Evolutionary conservation across 2,329 filamentous ascomycete genomes (phyloP).

Genomic region (Aspergillus brasiliensis): DNA sequence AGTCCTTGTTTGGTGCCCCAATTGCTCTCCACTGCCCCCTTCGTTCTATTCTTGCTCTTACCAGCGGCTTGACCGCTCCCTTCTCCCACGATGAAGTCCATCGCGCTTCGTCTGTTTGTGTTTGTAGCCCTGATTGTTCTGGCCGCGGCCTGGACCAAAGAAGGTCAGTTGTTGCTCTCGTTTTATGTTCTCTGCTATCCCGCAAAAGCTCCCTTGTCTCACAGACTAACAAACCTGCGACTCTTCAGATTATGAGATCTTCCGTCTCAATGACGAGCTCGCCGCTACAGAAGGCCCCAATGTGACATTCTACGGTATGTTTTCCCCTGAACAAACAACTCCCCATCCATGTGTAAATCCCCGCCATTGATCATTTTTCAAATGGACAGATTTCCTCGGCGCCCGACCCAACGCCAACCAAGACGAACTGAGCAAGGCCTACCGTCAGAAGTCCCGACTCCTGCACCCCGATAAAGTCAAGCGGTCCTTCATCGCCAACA

Average conservation of each 20-base stretch:
- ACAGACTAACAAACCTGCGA: slow-evolving; percentile 1
- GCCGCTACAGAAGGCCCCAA: slow-evolving; percentile 71
- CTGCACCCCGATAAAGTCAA: slow-evolving; percentile 96
- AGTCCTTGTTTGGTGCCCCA: neutral
- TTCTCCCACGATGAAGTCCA: slow-evolving; percentile 67
- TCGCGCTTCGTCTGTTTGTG: slow-evolving; percentile 64
- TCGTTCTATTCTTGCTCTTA: slow-evolving; percentile 1
- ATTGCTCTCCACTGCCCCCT: neutral
- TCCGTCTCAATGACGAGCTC: slow-evolving; percentile 89
- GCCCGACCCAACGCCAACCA: slow-evolving; percentile 71
- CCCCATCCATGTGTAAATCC: neutral
- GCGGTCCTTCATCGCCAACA: slow-evolving; percentile 74
- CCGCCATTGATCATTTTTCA: slow-evolving; percentile 3
- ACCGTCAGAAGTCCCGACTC: slow-evolving; percentile 79
- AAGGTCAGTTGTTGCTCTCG: slow-evolving; percentile 62
- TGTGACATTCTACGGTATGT: slow-evolving; percentile 79
- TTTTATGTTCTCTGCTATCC: neutral
- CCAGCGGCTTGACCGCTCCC: slow-evolving; percentile 29
- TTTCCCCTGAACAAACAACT: neutral
- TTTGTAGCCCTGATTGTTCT: slow-evolving; percentile 70
- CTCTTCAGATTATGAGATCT: slow-evolving; percentile 87
- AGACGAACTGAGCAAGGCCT: slow-evolving; percentile 91
- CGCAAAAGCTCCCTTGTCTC: neutral
- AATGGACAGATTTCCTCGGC: slow-evolving; percentile 70
- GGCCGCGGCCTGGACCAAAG: slow-evolving; percentile 79